Base-by-base conservation (phyloP, 192 early-diverging fungal species). In the Piromyces sp. region DNA sequence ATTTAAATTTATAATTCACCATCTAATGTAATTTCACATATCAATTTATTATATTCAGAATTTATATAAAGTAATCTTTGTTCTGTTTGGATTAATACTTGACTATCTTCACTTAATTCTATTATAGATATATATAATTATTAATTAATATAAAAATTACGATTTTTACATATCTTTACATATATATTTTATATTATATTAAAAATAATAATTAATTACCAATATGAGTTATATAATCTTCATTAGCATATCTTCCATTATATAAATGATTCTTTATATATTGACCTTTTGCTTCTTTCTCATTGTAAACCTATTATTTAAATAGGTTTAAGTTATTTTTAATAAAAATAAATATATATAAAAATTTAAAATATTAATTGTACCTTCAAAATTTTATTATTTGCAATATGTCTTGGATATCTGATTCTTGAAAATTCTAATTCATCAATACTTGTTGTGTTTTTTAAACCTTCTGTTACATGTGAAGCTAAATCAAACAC, bases 401-500 rank as follows among this genome's bases (percentile, higher is more conserved):
- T 68, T 26, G 3, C 51, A 22, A 68, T n/a, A 68, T 68, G 51
- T 68, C 51, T 68, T n/a, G 51, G 51, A 68, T 68, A 68, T 68
- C 51, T 68, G 11, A 68, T 17, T 68, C 51, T 68, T n/a, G 51
- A 68, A 28, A 4, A 68, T n/a, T n/a, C 26, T n/a, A 68, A n/a
- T n/a, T 68, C 51, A 68, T 68, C 51, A 68, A 68, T 68, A 68
- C 26, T n/a, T 9, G 51, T 68, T 26, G 51, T 68, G n/a, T 68
- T 68, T n/a, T 68, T 68, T 68, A 68, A n/a, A 87, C 93, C 95
- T 88, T 95, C 94, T 31, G 94, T 93, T 6, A 99, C 95, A 86
- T 96, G 96, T 12, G 94, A 95, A 0, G 96, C 95, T 31, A 98
- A 88, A 83, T 99, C 98, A 85, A 98, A 93, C 30, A 98, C 93